A percentile compares a stretch with the other conserved stretches of the same genome.
phyloP scores from a whole-genome alignment of 2,329 filamentous ascomycete species.

The Colletotrichum sp. region DNA sequence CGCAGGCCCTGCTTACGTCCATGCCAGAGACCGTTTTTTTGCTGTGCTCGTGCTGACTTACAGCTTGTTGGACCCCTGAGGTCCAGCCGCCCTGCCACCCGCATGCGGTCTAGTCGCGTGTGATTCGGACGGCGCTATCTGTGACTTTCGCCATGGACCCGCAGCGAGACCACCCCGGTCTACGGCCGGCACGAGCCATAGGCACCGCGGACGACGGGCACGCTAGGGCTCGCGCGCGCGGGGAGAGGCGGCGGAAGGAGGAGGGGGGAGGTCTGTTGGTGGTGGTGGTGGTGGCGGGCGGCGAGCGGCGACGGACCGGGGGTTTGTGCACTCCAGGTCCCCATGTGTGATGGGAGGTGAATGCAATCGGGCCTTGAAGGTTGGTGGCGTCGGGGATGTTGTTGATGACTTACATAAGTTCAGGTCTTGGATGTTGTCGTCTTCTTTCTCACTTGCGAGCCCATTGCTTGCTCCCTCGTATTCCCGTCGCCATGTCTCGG shows the following conservation, averaged over 20 bases:
- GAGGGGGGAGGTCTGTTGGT: neutral
- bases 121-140: slow-evolving; percentile 22
- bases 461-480: neutral
- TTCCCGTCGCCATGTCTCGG: neutral
- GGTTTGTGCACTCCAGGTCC: neutral
- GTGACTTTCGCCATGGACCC: slow-evolving; percentile 15
- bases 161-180: neutral
- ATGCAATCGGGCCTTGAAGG: neutral
- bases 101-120: slow-evolving; percentile 18
- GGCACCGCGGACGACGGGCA: neutral
- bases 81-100: slow-evolving; percentile 5
- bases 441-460: neutral
- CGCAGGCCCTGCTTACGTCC: neutral
- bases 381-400: slow-evolving; percentile 2
- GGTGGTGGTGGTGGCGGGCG: neutral
- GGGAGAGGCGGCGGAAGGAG: slow-evolving; percentile 1
- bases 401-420: slow-evolving; percentile 4
- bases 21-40: neutral
- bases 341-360: neutral
- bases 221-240: slow-evolving; percentile 8
- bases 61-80: slow-evolving; percentile 3
- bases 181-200: slow-evolving; percentile 19
- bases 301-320: neutral
- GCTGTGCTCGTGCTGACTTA: neutral
- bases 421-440: neutral